phyloP scores from a whole-genome alignment of 306 rosid species.

The Vigna nakashimae region DNA sequence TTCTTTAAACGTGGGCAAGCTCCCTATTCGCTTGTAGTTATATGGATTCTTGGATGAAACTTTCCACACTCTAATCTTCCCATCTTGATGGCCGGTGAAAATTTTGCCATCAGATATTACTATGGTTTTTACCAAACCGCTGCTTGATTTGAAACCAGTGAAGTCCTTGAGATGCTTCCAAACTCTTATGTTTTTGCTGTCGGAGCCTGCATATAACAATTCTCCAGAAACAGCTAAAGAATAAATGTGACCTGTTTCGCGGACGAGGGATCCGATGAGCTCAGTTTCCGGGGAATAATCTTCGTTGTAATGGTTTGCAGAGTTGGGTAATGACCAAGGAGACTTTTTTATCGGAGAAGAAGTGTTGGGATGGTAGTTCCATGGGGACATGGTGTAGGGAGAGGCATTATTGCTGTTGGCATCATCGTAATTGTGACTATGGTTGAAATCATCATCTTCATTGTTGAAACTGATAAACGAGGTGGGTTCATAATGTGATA shows the following conservation, averaged over 20 bases:
- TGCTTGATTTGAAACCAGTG: constrained; percentile 78
- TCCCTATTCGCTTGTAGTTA: constrained; percentile 65
- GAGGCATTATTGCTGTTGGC: constrained; percentile 50
- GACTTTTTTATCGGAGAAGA: constrained; percentile 75
- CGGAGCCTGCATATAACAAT: constrained; percentile 85
- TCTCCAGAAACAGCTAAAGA: constrained; percentile 75
- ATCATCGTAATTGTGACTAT: constrained; percentile 37
- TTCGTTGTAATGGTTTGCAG: constrained; percentile 7
- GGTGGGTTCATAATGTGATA: constrained; percentile 60
- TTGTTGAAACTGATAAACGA: background rate
- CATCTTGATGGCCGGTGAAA: constrained; percentile 96
- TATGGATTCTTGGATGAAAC: constrained; percentile 45
- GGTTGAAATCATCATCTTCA: background rate
- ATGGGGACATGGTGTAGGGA: constrained; percentile 74
- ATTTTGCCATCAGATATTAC: constrained; percentile 64
- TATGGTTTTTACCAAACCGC: constrained; percentile 83
- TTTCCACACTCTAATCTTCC: constrained; percentile 90
- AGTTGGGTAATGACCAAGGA: constrained; percentile 64
- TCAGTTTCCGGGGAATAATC: constrained; percentile 40
- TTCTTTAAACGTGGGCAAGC: constrained; percentile 77
- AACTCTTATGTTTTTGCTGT: constrained; percentile 87
- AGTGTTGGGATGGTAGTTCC: constrained; percentile 43
- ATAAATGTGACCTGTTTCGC: constrained; percentile 87
- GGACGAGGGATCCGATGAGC: constrained; percentile 72
- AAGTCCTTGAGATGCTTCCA: constrained; percentile 84